Percentiles rank a stretch among this genome's conserved stretches.
Conservation (phyloP, 495 filamentous ascomycete genomes). For the Lophium mytilinum region DNA sequence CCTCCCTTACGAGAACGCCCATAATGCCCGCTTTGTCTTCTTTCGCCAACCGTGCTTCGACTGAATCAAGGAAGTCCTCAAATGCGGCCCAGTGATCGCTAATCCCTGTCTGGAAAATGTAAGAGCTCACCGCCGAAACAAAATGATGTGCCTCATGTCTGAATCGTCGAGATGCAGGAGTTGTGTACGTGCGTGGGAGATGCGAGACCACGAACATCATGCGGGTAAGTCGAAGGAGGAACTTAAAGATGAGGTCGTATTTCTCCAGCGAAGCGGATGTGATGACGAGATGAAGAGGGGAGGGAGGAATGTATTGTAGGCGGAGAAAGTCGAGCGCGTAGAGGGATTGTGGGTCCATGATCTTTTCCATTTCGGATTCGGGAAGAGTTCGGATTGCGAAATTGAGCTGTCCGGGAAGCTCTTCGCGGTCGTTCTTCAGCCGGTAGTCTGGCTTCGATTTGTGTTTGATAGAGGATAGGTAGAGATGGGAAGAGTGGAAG, state of each 20-base stretch:
- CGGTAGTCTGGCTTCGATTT: too few relatives aligned
- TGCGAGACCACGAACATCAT: slow-evolving; percentile 72
- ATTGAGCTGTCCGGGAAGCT: slow-evolving; percentile 72
- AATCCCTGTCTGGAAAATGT: slow-evolving; percentile 73
- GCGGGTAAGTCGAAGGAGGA: slow-evolving; percentile 66
- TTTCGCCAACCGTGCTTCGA: slow-evolving; percentile 47
- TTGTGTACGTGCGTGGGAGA: slow-evolving; percentile 42
- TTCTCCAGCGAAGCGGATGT: slow-evolving; percentile 57
- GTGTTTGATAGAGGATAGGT: not conserved
- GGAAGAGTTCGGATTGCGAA: slow-evolving; percentile 81
- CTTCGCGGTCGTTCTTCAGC: slow-evolving; percentile 29
- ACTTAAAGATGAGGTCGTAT: slow-evolving; percentile 77
- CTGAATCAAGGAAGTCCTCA: slow-evolving; percentile 50
- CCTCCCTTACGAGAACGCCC: slow-evolving; percentile 40
- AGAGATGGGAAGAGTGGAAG: slow-evolving; percentile 39
- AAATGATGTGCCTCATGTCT: slow-evolving; percentile 72
- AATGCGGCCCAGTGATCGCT: slow-evolving; percentile 62
- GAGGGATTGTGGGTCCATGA: slow-evolving; percentile 68
- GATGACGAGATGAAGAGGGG: slow-evolving; percentile 63
- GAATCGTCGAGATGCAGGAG: slow-evolving; percentile 49
- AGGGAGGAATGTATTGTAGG: slow-evolving; percentile 73
- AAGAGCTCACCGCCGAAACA: slow-evolving; percentile 54
- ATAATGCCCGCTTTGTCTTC: slow-evolving; percentile 32
- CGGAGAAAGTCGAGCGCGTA: slow-evolving; percentile 87
- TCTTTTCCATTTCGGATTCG: slow-evolving; percentile 63